Evolutionary conservation across 78 protist species (phyloP).

Genomic region (Speleostelium caveatum): DNA sequence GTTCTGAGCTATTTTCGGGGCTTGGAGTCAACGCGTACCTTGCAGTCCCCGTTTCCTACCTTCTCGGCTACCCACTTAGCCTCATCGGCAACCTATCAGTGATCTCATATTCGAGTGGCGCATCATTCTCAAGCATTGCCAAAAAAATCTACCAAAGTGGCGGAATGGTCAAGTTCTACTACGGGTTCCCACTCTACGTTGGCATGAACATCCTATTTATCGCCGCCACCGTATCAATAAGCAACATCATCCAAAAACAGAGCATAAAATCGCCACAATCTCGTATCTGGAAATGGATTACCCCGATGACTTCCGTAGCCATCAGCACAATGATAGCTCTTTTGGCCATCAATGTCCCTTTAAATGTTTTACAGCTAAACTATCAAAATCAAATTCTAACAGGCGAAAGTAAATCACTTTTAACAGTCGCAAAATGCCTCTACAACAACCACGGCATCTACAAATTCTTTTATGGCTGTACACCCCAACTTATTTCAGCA

Average conservation of each 20-base stretch:
- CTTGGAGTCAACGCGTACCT: neutral
- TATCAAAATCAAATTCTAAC: neutral
- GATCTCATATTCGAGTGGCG: neutral
- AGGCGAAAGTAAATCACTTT: neutral
- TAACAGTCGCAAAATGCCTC: neutral
- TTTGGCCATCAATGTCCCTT: neutral
- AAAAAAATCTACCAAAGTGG: neutral
- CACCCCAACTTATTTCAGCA: neutral
- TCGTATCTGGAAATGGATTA: no score
- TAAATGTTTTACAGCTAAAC: neutral
- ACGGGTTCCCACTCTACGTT: neutral
- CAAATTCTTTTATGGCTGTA: neutral
- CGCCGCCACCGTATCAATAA: neutral
- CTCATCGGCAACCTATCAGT: neutral
- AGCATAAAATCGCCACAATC: neutral
- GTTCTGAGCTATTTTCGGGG: neutral
- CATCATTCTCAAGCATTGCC: neutral
- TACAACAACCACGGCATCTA: neutral
- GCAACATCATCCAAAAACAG: neutral
- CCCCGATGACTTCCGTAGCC: neutral
- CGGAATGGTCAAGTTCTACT: neutral
- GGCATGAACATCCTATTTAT: neutral
- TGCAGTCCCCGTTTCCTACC: neutral
- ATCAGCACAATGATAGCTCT: neutral
- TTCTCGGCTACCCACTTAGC: neutral